Percentiles rank a stretch among this genome's conserved stretches.
Conservation (phyloP, 345 rosid species). For the Cardamine chenopodiifolia region DNA sequence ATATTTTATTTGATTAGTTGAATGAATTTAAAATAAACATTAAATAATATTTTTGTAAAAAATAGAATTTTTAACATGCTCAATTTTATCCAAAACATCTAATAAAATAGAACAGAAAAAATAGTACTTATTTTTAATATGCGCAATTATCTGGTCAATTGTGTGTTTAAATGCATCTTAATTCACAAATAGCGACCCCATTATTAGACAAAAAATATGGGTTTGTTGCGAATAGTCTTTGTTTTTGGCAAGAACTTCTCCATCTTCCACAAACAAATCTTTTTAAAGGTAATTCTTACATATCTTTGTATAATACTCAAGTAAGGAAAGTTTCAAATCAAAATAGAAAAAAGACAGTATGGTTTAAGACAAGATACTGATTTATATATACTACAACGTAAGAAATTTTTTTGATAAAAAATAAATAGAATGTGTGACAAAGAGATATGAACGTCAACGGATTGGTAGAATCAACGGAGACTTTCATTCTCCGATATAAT, state of each 20-base stretch:
- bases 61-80: too few species aligned
- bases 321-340: conserved; percentile 4
- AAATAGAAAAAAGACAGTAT: conserved; percentile 5
- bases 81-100: too few species aligned
- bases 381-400: background rate
- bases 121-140: too few species aligned
- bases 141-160: background rate
- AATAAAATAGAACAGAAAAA: too few species aligned
- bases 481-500: conserved; percentile 75
- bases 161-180: background rate
- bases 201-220: background rate
- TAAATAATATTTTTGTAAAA: too few species aligned
- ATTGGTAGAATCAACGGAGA: conserved; percentile 68
- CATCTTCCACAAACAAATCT: background rate
- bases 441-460: conserved; percentile 45
- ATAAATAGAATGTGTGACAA: conserved; percentile 37
- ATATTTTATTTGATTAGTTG: too few species aligned
- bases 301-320: background rate
- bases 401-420: background rate
- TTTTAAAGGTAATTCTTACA: background rate
- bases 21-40: too few species aligned
- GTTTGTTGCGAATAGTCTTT: conserved; percentile 12
- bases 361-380: conserved; percentile 17
- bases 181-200: background rate
- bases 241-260: background rate